Conservation (phyloP, 805 yeast species). For the Myxozyma monticola region DNA sequence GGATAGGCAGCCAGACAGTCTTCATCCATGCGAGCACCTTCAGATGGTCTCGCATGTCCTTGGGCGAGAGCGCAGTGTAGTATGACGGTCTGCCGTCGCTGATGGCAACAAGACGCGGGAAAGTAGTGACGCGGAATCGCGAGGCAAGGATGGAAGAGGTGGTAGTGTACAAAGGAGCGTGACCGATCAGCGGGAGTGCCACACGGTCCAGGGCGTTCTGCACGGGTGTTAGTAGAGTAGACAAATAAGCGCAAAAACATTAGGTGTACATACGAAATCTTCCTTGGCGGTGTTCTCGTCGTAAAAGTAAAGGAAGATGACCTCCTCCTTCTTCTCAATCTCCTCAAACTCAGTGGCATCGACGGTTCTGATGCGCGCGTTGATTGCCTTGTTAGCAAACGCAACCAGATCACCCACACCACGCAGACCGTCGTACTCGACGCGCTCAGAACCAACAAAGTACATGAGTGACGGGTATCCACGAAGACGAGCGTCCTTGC, state of each 20-base stretch:
- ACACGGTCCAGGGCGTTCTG: slow-evolving; percentile 39
- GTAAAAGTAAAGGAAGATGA: slow-evolving; percentile 42
- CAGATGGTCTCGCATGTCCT: slow-evolving; percentile 38
- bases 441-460: slow-evolving; percentile 34
- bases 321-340: slow-evolving; percentile 33
- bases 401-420: slow-evolving; percentile 39
- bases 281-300: slow-evolving; percentile 42
- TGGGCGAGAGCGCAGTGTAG: slow-evolving; percentile 38
- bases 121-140: slow-evolving; percentile 34
- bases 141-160: slow-evolving; percentile 34
- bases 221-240: neutral
- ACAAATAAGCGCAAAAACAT: neutral
- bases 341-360: slow-evolving; percentile 33
- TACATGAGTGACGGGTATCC: slow-evolving; percentile 36
- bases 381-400: slow-evolving; percentile 39
- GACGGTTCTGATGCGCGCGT: slow-evolving; percentile 36
- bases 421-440: slow-evolving; percentile 37
- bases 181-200: slow-evolving; percentile 38
- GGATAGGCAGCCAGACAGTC: slow-evolving; percentile 40
- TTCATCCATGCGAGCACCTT: slow-evolving; percentile 37
- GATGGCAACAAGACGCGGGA: slow-evolving; percentile 39
- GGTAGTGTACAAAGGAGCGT: slow-evolving; percentile 37
- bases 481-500: slow-evolving; percentile 38
- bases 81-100: slow-evolving; percentile 33
- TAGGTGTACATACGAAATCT: slow-evolving; percentile 41